These are phyloP conservation scores for Parastagonospora nodorum DNA, from an alignment of 2,329 filamentous ascomycete species.

Conservation along the genomic window DNA sequence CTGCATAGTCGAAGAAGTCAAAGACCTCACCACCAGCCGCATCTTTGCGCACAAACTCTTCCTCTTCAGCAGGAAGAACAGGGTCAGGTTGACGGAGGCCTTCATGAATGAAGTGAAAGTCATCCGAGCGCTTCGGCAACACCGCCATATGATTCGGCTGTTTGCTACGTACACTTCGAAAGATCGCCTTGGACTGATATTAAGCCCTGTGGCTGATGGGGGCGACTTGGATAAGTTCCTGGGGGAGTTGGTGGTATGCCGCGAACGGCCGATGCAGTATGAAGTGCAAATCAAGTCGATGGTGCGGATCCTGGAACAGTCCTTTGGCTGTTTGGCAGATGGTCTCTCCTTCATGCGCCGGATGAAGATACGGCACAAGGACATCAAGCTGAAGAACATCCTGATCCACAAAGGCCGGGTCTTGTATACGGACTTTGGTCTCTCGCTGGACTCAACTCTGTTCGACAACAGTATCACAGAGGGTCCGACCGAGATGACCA, in stretches of 20 bases:
- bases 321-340: conserved; percentile 30
- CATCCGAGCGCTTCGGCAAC: background rate
- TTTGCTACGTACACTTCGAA: background rate
- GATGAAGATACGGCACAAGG: conserved; percentile 30
- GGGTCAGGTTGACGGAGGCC: background rate
- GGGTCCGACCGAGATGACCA: conserved; percentile 5
- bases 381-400: conserved; percentile 41
- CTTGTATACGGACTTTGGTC: conserved; percentile 35
- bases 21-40: background rate
- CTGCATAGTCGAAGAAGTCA: background rate
- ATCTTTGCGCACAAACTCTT: background rate
- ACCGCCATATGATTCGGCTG: background rate
- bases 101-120: background rate
- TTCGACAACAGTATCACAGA: conserved; percentile 10
- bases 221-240: background rate
- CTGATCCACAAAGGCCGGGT: conserved; percentile 22
- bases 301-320: background rate
- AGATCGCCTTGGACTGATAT: background rate
- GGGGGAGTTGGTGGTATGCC: too few species aligned
- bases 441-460: conserved; percentile 16
- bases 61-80: background rate
- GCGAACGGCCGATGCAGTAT: too few species aligned
- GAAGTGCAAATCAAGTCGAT: background rate
- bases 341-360: conserved; percentile 31
- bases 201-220: background rate